Evolutionary conservation across 495 filamentous ascomycete species (phyloP).

Genomic region (Neurospora tetrasperma): DNA sequence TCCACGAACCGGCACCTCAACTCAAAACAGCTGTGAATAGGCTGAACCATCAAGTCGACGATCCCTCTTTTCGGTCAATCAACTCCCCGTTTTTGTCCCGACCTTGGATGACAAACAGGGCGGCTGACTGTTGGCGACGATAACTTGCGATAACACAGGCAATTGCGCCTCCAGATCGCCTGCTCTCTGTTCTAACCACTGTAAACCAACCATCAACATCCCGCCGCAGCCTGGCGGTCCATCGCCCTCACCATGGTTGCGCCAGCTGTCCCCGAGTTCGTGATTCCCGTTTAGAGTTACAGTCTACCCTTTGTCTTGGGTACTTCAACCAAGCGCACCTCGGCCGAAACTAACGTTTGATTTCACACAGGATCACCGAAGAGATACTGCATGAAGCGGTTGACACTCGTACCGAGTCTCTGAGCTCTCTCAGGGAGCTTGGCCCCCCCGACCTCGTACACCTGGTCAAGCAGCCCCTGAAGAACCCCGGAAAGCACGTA

Average conservation of each 20-base stretch:
- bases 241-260: constrained; percentile 57
- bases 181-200: not conserved
- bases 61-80: not conserved
- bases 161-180: not conserved
- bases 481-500: constrained; percentile 55
- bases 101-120: not conserved
- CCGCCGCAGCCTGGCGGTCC: constrained; percentile 2
- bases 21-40: not conserved
- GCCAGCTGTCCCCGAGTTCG: constrained; percentile 84
- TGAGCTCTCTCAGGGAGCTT: constrained; percentile 76
- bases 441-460: constrained; percentile 94
- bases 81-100: not conserved
- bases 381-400: constrained; percentile 81
- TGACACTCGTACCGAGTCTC: constrained; percentile 77
- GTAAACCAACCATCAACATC: not conserved
- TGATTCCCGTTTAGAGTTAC: constrained; percentile 15
- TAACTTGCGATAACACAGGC: not conserved
- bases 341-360: constrained; percentile 12
- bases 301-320: not conserved
- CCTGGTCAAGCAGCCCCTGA: constrained; percentile 74
- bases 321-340: not conserved
- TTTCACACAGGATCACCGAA: constrained; percentile 64
- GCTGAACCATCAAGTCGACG: not conserved
- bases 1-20: not conserved
- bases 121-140: not conserved